These are phyloP conservation scores for Hexamita inflata DNA, from an alignment of 208 protist species.

Conservation along the genomic window DNA sequence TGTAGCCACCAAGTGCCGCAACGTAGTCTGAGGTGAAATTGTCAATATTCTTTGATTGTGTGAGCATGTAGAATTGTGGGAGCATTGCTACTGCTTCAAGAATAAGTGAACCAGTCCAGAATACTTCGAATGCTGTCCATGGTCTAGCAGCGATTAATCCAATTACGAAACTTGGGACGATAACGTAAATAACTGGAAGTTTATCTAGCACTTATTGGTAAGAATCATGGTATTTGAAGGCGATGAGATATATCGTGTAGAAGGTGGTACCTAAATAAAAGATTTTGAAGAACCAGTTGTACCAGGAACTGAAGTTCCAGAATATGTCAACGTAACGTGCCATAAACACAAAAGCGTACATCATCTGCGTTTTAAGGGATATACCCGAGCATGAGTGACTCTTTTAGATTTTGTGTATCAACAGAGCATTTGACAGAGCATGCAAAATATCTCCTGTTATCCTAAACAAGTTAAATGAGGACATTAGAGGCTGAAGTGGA, in stretches of 20 bases:
- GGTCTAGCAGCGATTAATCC: background rate
- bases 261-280: conserved; percentile 13
- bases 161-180: background rate
- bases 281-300: conserved; percentile 23
- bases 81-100: conserved; percentile 11
- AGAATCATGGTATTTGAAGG: background rate
- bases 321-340: conserved; percentile 26
- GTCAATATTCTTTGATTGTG: background rate
- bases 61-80: conserved; percentile 22
- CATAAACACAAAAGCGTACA: conserved; percentile 24
- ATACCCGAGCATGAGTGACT: conserved; percentile 12
- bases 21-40: conserved; percentile 24
- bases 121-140: conserved; percentile 9
- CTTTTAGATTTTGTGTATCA: background rate
- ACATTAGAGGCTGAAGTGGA: too few species aligned
- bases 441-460: conserved; percentile 19
- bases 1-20: conserved; percentile 11
- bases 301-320: conserved; percentile 22
- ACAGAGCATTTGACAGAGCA: background rate
- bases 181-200: background rate
- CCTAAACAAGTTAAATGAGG: conserved; percentile 1
- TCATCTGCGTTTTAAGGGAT: conserved; percentile 23
- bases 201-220: conserved; percentile 18
- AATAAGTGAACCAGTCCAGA: conserved; percentile 24
- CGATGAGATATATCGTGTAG: conserved; percentile 27